Evolutionary conservation across 768 basidiomycete species (phyloP).

Genomic region (Amanita exitialis): DNA sequence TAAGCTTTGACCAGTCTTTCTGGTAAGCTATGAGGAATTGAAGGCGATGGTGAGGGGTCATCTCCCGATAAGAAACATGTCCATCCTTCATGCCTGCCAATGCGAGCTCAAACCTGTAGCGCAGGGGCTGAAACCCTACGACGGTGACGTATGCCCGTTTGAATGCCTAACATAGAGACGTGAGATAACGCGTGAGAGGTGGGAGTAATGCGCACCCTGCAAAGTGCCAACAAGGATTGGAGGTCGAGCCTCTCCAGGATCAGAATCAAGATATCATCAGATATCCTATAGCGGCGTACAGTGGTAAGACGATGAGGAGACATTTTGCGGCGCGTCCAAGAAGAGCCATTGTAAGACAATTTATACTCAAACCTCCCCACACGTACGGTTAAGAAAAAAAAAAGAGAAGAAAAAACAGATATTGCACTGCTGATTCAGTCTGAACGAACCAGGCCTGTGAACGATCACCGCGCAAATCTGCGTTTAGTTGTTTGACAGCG

Average conservation of each 20-base stretch:
- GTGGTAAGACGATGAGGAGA: conserved; percentile 31
- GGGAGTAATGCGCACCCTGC: conserved; percentile 23
- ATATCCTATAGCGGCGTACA: conserved; percentile 35
- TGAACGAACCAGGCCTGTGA: conserved; percentile 25
- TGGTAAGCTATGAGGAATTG: conserved; percentile 35
- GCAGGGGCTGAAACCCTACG: conserved; percentile 36
- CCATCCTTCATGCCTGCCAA: conserved; percentile 43
- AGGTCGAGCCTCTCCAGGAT: conserved; percentile 42
- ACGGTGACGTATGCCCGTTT: conserved; percentile 32
- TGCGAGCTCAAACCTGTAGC: conserved; percentile 40
- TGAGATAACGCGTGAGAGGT: conserved; percentile 6
- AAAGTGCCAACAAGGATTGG: conserved; percentile 33
- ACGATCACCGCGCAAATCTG: conserved; percentile 26
- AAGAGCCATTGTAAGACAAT: conserved; percentile 23
- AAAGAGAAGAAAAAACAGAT: conserved; percentile 27
- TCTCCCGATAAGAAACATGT: conserved; percentile 25
- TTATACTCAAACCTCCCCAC: conserved; percentile 31
- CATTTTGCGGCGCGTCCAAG: conserved; percentile 26
- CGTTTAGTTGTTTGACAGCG: conserved; percentile 30
- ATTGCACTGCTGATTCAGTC: conserved; percentile 23
- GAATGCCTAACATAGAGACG: conserved; percentile 28
- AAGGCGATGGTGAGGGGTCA: conserved; percentile 30
- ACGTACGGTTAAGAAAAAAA: conserved; percentile 30
- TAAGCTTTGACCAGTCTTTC: conserved; percentile 37
- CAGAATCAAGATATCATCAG: conserved; percentile 40